phyloP scores from a whole-genome alignment of 1,284 basidiomycete species.

The Trichosporon inkin region DNA sequence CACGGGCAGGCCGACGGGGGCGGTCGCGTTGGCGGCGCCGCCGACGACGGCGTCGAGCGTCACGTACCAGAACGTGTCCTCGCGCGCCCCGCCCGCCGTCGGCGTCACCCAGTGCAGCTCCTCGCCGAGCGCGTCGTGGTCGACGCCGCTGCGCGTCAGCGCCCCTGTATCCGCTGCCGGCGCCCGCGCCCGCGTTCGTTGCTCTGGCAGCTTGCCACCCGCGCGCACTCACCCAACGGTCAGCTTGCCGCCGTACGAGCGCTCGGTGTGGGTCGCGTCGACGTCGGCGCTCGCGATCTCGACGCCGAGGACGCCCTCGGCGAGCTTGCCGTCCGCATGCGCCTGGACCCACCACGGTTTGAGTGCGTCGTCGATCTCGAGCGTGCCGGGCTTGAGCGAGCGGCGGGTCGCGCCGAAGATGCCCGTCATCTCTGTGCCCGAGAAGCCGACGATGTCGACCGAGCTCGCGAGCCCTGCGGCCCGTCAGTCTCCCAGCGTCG shows the following conservation, averaged over 20 bases:
- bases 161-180: no score
- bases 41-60: background rate
- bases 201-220: background rate
- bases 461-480: background rate
- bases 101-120: background rate
- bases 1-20: background rate
- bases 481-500: background rate
- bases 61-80: background rate
- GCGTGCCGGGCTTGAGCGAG: background rate
- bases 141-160: background rate
- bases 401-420: background rate
- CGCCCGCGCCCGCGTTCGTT: no score
- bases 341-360: background rate
- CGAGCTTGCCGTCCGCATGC: background rate
- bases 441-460: background rate
- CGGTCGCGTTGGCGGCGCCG: background rate
- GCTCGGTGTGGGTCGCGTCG: background rate
- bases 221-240: background rate
- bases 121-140: background rate
- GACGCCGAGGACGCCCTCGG: background rate
- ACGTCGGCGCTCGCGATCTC: background rate
- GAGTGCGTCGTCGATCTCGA: background rate
- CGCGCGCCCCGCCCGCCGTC: background rate
- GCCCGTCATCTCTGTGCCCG: background rate
- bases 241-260: background rate